Conservation (phyloP, 2,329 filamentous ascomycete species). For the Aureobasidium sp. region DNA sequence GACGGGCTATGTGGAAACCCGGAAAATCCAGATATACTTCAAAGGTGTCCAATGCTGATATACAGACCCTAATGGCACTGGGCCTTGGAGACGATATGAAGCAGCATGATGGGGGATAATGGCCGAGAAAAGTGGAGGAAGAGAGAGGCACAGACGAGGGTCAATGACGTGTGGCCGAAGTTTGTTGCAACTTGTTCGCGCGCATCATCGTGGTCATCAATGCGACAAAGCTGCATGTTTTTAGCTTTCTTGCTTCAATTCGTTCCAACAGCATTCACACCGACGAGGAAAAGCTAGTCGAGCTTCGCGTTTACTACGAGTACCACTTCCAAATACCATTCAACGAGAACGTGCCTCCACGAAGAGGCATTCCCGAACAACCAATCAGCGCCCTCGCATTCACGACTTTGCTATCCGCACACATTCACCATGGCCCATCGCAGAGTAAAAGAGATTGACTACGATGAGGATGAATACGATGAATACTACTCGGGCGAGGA, state of each 20-base stretch:
- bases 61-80: not conserved
- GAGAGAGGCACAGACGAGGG: not conserved
- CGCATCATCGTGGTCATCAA: not conserved
- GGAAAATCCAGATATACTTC: not conserved
- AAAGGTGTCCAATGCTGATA: not conserved
- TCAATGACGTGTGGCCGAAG: not conserved
- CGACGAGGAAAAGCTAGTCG: not conserved
- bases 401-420: not conserved
- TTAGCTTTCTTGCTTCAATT: not conserved
- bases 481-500: conserved; percentile 37
- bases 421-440: conserved; percentile 21
- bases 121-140: not conserved
- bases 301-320: not conserved
- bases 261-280: not conserved
- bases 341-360: too few relatives aligned
- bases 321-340: too few relatives aligned
- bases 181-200: not conserved
- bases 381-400: not conserved
- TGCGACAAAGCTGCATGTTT: not conserved
- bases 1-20: not conserved
- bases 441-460: conserved; percentile 38
- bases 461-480: conserved; percentile 44
- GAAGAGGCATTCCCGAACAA: not conserved
- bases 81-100: not conserved
- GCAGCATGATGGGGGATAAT: not conserved